Base-by-base conservation (phyloP, 2,329 filamentous ascomycete genomes). In the Herpotrichia juniperi region DNA sequence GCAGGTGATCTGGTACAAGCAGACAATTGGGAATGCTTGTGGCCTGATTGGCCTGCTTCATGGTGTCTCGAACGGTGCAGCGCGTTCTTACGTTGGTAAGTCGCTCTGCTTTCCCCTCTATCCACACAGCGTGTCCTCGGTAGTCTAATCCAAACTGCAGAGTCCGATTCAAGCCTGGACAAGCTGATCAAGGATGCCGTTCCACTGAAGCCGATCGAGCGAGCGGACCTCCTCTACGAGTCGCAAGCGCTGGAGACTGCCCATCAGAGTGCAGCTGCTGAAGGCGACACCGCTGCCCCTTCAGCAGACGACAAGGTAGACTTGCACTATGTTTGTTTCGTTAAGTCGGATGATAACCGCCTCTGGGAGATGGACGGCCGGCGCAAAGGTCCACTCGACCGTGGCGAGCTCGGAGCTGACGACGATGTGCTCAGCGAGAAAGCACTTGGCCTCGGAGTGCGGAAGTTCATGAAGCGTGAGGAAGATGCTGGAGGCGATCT, bases 11-110 rank as follows among this genome's bases (percentile, higher is more conserved):
- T 99, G 93, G 94, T 97, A 93, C 81, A 90, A 87, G 66, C 94
- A 97, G 79, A 97, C 93, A 0, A 97, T 97, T 64, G 86, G 89
- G 53, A 96, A 97, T 73, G 92, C 94, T 2, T 97, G 94, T 75
- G 94, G 94, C 0, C 78, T 96, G 48, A 96, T 97, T 79, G 94
- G 91, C 0, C 76, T 99, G 42, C 76, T 97, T 35, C 94, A 99
- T 70, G 89, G 88, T 21, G 86, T 92, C 0, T 83, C 83, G 28
- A 99, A 97, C 71, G 93, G 93, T 1, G 81, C 82, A 2, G 89
- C 91, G 2, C 79, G 83, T 46, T 49, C 63, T 12, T 54, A 70
- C 46, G 68, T 74, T 48, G 61, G 70, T 71, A 28, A 42, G 68
- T 64, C 37, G 26, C 24, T 19, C 35, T 34, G 19, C 24, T 35